Evolutionary conservation across 495 filamentous ascomycete species (phyloP).

Genomic region (Neurospora discreta): DNA sequence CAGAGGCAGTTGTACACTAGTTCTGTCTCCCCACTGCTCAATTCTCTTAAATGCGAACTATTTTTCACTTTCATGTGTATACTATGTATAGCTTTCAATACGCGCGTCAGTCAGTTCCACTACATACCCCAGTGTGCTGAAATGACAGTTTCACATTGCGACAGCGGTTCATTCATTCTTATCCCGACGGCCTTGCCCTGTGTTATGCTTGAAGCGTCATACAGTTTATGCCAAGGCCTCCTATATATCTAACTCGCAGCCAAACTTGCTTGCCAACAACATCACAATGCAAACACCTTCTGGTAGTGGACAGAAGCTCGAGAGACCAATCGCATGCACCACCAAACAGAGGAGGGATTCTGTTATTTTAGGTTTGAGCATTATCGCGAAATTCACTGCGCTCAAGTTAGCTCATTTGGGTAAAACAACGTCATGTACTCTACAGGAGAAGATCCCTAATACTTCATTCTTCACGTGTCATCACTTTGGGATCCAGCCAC

Average conservation of each 20-base stretch:
- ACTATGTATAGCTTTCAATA: not conserved
- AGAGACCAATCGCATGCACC: not conserved
- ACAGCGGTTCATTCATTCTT: not conserved
- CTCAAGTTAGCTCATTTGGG: not conserved
- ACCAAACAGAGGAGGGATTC: not conserved
- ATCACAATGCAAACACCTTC: not conserved
- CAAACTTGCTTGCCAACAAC: not conserved
- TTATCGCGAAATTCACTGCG: not conserved
- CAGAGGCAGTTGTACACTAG: not conserved
- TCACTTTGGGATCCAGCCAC: not conserved
- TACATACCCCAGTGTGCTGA: not conserved
- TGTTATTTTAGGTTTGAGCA: not conserved
- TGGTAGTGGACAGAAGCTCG: not conserved
- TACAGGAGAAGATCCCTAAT: not conserved
- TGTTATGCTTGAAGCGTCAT: not conserved
- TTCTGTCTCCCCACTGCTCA: not conserved
- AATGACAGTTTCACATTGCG: not conserved
- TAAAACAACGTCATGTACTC: not conserved
- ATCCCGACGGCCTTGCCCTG: not conserved
- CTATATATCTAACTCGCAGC: not conserved
- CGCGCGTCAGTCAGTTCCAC: not conserved
- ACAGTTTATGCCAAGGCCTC: not conserved
- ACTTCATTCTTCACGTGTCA: not conserved
- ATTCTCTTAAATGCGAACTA: not conserved
- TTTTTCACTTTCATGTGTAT: not conserved